A percentile compares a stretch with the other conserved stretches of the same genome.
Conservation (phyloP, 352 stramenopile genomes). For the Phytophthora melonis region DNA sequence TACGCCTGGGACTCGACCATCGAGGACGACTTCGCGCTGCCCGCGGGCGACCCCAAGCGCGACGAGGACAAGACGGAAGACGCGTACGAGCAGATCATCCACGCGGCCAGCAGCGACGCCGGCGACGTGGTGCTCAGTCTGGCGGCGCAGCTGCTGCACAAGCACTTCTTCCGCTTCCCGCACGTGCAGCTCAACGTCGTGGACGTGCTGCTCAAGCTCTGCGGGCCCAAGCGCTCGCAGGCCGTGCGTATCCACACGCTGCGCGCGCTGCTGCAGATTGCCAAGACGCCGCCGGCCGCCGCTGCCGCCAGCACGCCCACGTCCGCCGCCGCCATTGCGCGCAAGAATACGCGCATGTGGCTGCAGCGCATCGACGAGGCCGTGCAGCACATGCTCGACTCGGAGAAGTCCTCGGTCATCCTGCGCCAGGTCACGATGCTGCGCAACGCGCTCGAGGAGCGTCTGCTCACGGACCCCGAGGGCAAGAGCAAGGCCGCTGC, state of each 20-base stretch:
- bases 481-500: constrained; percentile 1
- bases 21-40: constrained; percentile 63
- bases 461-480: constrained; percentile 25
- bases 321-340: constrained; percentile 34
- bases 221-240: constrained; percentile 45
- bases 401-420: constrained; percentile 65
- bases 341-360: constrained; percentile 48
- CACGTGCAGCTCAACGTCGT: constrained; percentile 84
- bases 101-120: constrained; percentile 47
- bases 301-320: constrained; percentile 35
- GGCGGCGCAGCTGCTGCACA: constrained; percentile 75
- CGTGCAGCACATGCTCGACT: constrained; percentile 47
- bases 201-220: constrained; percentile 66
- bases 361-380: constrained; percentile 52
- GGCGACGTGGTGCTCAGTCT: constrained; percentile 69
- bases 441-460: constrained; percentile 56
- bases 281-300: constrained; percentile 48
- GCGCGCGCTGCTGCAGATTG: constrained; percentile 73
- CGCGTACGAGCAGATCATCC: constrained; percentile 81
- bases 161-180: constrained; percentile 82
- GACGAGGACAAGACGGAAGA: constrained; percentile 81
- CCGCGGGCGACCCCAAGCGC: constrained; percentile 53
- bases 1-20: constrained; percentile 76
- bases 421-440: constrained; percentile 69
- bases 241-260: constrained; percentile 82